A percentile compares a stretch with the other conserved stretches of the same genome.
Conservation (phyloP, 2,329 filamentous ascomycete genomes). For the Colletotrichum graminicola region DNA sequence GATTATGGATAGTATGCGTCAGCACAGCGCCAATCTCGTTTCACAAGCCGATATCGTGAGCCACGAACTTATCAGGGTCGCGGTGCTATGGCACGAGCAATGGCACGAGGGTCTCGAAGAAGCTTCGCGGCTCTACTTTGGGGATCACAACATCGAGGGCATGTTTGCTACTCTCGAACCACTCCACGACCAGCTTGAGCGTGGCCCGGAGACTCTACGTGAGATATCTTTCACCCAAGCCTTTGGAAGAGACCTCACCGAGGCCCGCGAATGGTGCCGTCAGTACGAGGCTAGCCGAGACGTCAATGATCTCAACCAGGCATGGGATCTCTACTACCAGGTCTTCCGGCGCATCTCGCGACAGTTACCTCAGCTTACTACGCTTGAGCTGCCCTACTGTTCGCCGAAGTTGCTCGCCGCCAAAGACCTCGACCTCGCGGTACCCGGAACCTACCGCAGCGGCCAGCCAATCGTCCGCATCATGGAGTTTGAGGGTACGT, state of each 20-base stretch:
- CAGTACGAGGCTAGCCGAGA: slow-evolving; percentile 92
- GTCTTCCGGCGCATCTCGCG: slow-evolving; percentile 96
- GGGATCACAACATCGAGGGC: slow-evolving; percentile 95
- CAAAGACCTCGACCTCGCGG: slow-evolving; percentile 88
- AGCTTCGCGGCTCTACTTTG: slow-evolving; percentile 95
- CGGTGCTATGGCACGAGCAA: slow-evolving; percentile 97
- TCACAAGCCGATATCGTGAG: slow-evolving; percentile 96
- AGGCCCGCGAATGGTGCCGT: slow-evolving; percentile 95
- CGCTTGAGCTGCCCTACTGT: slow-evolving; percentile 94
- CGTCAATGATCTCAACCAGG: slow-evolving; percentile 94
- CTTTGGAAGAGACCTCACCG: slow-evolving; percentile 93
- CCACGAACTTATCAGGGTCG: slow-evolving; percentile 95
- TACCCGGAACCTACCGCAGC: slow-evolving; percentile 94
- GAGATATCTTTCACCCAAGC: slow-evolving; percentile 98
- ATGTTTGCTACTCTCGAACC: slow-evolving; percentile 95
- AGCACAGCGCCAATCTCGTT: slow-evolving; percentile 91
- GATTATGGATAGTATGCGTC: slow-evolving; percentile 98
- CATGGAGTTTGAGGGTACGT: slow-evolving; percentile 87
- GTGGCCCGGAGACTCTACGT: slow-evolving; percentile 89
- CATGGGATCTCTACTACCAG: slow-evolving; percentile 99
- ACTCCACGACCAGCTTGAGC: slow-evolving; percentile 90
- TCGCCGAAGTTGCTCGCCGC: slow-evolving; percentile 92
- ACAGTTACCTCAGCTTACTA: slow-evolving; percentile 92
- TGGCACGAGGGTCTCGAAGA: slow-evolving; percentile 99
- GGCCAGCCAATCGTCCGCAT: slow-evolving; percentile 84